Evolutionary conservation across 257 asterid species (phyloP).

Genomic region (Mitragyna speciosa): DNA sequence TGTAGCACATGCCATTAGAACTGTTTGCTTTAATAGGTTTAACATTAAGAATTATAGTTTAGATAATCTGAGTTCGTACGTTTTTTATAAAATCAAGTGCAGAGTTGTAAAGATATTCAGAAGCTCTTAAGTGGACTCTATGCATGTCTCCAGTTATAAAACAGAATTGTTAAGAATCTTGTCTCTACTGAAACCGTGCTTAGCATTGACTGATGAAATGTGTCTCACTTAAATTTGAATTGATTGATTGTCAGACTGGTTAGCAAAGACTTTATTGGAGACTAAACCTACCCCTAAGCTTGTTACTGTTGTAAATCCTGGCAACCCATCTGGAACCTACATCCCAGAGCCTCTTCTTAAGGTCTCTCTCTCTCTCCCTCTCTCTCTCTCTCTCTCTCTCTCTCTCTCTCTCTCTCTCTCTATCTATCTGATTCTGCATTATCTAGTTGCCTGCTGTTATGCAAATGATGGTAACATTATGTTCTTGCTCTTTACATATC

Average conservation of each 20-base stretch:
- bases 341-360: constrained; percentile 87
- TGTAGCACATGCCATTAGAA: no score
- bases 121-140: not conserved
- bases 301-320: constrained; percentile 92
- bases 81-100: no score
- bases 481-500: not conserved
- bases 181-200: not conserved
- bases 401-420: constrained; percentile 32
- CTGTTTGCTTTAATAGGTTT: no score
- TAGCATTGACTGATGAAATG: not conserved
- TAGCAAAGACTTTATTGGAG: constrained; percentile 62
- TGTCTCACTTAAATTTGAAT: not conserved
- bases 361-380: constrained; percentile 44
- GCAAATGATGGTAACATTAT: not conserved
- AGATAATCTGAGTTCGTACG: not conserved
- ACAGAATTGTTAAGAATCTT: no score
- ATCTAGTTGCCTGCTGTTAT: not conserved
- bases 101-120: not conserved
- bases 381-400: constrained; percentile 12
- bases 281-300: constrained; percentile 92
- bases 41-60: no score
- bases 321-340: constrained; percentile 98
- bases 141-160: no score
- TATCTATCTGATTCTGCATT: not conserved
- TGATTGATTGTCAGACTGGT: constrained; percentile 65